Evolutionary conservation across 2,329 filamentous ascomycete genomes (phyloP), one percentile per base, ranked within the genome.

Genomic region (Fusarium sp.): DNA sequence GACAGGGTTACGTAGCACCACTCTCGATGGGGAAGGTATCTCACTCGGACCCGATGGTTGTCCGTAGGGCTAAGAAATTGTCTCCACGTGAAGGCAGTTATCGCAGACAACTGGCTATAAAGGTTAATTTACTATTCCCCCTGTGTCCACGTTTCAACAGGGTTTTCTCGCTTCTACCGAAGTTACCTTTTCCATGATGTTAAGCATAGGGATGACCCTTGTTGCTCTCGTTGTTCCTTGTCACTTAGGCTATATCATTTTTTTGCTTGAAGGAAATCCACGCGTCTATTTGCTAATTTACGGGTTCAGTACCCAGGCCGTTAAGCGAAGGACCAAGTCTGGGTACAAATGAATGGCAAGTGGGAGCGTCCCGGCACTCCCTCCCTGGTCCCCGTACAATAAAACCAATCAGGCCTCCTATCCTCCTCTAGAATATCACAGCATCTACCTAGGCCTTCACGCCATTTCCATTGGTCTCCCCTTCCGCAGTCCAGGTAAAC

Each of bases 401-500:
- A 22, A 3, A 22, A 11, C 12, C 30, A 35, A 32, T 15, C 15
- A 17, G 11, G 14, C 33, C 5, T 38, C 14, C 20, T n/a, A 32
- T 33, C 27, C 27, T 32, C 30, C 17, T 54, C 27, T 11, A 20
- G 6, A 33, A 33, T 15, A 25, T 6, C 10, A 17, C 12, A 17
- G 56, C 12, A n/a, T 43, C 61, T 4, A 22, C 27, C 27, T 63
- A 37, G 7, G 61, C 65, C 22, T 38, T 25, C 27, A 63, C 50
- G 17, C 47, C 58, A 40, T 68, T 50, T 2, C 60, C 65, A 22
- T 68, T 68, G 4, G 52, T 65, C 40, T 68, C 60, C 3, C 37
- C 60, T 38, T 68, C 52, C 6, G 65, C 60, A 17, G 65, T 68
- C 65, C 65, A 68, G n/a, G 66, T 50, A 62, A 61, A 66, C 2